Base-by-base conservation (phyloP, 2,329 filamentous ascomycete genomes). In the Pyricularia sp. region DNA sequence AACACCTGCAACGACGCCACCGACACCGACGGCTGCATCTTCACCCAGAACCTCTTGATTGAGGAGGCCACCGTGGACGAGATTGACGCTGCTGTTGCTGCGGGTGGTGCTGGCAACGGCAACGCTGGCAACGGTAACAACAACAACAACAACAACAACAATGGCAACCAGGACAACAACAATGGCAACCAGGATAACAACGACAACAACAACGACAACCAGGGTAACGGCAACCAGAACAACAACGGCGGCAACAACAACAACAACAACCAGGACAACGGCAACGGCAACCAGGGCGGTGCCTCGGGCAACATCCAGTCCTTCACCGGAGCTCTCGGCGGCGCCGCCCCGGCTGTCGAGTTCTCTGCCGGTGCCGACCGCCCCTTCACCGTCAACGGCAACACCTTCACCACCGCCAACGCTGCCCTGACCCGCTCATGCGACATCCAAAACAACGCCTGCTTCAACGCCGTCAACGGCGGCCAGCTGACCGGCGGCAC, bases 11-110 rank as follows among this genome's bases (percentile, higher is more conserved):
- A 88, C 72, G 81, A 79, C 25, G 76, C 72, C 3, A 73, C 81
- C 64, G 85, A 88, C 71, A 72, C 80, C 1, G 76, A 75, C 1
- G 86, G 86, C 63, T 88, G 86, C 77, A 88, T 88, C 74, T 83
- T 86, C 76, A 81, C 81, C 28, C 76, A 82, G 74, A 82, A 83
- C 70, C 81, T 87, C 28, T 79, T 87, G 55, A 84, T 87, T 17
- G 78, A 84, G 55, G 86, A 87, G 64, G 83, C 83, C 23, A 81
- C 81, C 23, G 80, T 81, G 66, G 84, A 78, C 3, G 85, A 88
- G 77, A 86, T 88, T 73, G 73, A 78, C 26, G 79, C 80, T 23
- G 85, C 84, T n/a, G 83, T 85, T 64, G 79, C 78, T 28, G 78
- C 69, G 65, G 70, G 69, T 28, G 71, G 61, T 55, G 65, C 68